Evolutionary conservation across 2,329 filamentous ascomycete genomes (phyloP), one percentile per base, ranked within the genome.

Genomic region (Dactylellina parvicollis): DNA sequence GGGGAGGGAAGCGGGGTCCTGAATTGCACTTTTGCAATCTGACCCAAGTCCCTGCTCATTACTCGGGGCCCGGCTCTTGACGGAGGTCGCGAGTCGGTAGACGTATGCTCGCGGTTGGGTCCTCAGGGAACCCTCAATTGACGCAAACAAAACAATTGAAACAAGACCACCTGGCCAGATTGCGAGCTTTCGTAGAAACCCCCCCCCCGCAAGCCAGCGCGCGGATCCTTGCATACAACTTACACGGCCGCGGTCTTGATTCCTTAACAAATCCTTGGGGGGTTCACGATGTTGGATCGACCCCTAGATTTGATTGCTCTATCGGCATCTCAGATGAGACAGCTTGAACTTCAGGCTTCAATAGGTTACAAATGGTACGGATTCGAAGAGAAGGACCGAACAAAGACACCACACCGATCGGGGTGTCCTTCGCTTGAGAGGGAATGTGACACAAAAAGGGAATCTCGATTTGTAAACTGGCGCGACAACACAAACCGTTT

Each of bases 31-130:
- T 36, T 24, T 9, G 16, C 7, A 36, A 10, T 30, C 26, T 24
- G 20, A 34, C 20, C 30, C 30, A 16, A 28, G 22, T 38, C 49
- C 49, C n/a, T 52, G 47, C n/a, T 9, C 10, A 12, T 14, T 26
- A 12, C 30, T 30, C n/a, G 5, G 12, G 36, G 16, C 3, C 24
- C 30, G n/a, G 14, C n/a, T 20, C n/a, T 22, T 20, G 32, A 24
- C 12, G 28, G 52, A 67, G 3, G 34, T 67, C 62, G 52, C 52
- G 44, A 59, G 62, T 67, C 62, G 62, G 52, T 18, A 56, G 52
- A 52, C 61, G 36, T 24, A 49, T 42, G n/a, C 46, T 20, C 12
- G 36, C 9, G 9, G 32, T 36, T 16, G 22, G 20, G 12, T 3
- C 26, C 34, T 2, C 1, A 24, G 32, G 30, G 47, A 50, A 65